phyloP scores from a whole-genome alignment of 371 early-diverging fungal species.

The Haplosporangium sp. region DNA sequence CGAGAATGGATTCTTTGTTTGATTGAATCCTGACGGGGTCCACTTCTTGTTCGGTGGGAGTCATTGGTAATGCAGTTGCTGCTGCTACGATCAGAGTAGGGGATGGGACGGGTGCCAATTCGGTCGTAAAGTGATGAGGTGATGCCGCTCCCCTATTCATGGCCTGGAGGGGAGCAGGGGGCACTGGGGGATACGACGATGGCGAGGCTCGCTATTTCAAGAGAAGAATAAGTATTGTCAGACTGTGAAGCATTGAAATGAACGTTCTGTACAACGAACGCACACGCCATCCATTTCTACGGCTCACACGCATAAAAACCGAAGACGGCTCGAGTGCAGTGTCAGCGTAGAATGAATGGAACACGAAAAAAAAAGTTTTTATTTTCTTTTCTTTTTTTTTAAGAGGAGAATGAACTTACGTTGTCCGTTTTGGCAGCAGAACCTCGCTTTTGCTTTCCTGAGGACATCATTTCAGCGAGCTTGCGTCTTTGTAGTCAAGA shows the following conservation, averaged over 20 bases:
- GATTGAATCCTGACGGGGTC: slow-evolving; percentile 1
- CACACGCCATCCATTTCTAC: not conserved
- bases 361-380: not conserved
- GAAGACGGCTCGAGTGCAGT: not conserved
- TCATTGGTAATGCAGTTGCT: not conserved
- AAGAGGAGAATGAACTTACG: slow-evolving; percentile 2
- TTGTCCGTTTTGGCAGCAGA: slow-evolving; percentile 15
- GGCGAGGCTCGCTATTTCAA: slow-evolving; percentile 13
- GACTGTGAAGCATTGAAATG: not conserved
- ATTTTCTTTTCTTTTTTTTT: not conserved
- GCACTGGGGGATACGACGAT: slow-evolving; percentile 28
- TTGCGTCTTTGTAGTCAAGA: too few relatives aligned
- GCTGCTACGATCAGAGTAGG: slow-evolving; percentile 1
- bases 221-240: not conserved
- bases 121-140: slow-evolving; percentile 28
- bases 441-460: slow-evolving; percentile 14
- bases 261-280: not conserved
- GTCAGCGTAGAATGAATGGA: not conserved
- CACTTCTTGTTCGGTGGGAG: not conserved
- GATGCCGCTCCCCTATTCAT: slow-evolving; percentile 34
- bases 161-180: slow-evolving; percentile 30
- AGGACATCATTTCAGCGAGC: slow-evolving; percentile 13
- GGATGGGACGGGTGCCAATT: slow-evolving; percentile 2
- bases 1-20: not conserved
- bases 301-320: not conserved